Conservation (phyloP, 129 eudicot genomes). For the Solidago caesia region DNA sequence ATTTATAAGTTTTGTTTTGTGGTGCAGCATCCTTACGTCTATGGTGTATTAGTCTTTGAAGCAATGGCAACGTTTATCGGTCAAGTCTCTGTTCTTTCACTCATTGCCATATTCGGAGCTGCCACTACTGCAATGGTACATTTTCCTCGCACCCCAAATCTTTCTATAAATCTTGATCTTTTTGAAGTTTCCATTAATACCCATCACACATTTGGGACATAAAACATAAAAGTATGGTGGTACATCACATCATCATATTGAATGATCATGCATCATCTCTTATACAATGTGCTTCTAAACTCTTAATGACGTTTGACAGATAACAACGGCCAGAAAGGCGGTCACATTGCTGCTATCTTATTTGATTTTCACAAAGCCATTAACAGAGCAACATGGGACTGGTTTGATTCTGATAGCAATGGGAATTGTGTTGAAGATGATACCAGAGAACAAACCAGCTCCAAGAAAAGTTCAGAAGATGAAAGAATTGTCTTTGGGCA, state of each 20-base stretch:
- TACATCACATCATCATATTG: background rate
- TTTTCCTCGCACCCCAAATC: background rate
- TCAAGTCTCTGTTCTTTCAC: conserved; percentile 42
- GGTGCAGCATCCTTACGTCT: conserved; percentile 80
- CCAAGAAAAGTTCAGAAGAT: conserved; percentile 15
- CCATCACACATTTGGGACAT: no score
- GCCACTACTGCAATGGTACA: conserved; percentile 46
- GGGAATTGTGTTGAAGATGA: conserved; percentile 58
- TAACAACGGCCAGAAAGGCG: conserved; percentile 70
- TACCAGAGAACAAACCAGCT: conserved; percentile 51
- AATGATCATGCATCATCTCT: conserved; percentile 3
- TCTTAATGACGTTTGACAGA: conserved; percentile 23
- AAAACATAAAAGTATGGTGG: no score
- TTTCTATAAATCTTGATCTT: background rate
- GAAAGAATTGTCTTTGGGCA: conserved; percentile 20
- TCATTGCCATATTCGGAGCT: conserved; percentile 43
- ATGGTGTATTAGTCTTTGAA: conserved; percentile 80
- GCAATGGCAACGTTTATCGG: conserved; percentile 78
- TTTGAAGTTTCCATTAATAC: background rate
- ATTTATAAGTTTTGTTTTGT: conserved; percentile 22
- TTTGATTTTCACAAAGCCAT: conserved; percentile 63
- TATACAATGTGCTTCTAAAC: conserved; percentile 1
- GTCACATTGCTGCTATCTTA: conserved; percentile 64
- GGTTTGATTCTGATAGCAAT: conserved; percentile 53
- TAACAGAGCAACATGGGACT: conserved; percentile 62